A percentile compares a stretch with the other conserved stretches of the same genome.
Evolutionary conservation across 495 filamentous ascomycete species (phyloP).

Genomic region (Hypoxylon perforatum): DNA sequence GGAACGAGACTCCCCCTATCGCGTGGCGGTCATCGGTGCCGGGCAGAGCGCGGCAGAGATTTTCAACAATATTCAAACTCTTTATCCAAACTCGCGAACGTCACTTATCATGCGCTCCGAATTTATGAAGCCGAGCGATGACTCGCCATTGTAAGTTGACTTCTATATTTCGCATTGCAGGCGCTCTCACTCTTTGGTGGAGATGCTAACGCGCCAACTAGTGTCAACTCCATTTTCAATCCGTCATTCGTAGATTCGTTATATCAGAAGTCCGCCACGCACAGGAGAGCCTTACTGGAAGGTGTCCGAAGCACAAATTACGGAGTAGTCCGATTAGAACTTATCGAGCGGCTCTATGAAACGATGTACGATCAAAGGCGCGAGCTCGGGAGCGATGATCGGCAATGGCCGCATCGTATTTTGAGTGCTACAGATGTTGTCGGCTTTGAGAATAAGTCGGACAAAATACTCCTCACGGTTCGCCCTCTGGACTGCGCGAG

Average conservation of each 20-base stretch:
- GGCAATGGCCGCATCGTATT: conserved; percentile 83
- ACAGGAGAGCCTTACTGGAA: conserved; percentile 70
- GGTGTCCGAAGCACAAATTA: conserved; percentile 89
- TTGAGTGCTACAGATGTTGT: conserved; percentile 71
- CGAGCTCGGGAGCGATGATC: conserved; percentile 70
- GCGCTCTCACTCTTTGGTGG: neutral
- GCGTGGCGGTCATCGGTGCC: conserved; percentile 84
- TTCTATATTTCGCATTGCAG: too few relatives aligned
- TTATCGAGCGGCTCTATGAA: conserved; percentile 88
- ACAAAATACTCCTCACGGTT: conserved; percentile 53
- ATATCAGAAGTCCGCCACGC: conserved; percentile 69
- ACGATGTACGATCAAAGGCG: conserved; percentile 85
- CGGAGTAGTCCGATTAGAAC: conserved; percentile 85
- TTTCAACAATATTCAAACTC: conserved; percentile 85
- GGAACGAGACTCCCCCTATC: conserved; percentile 67
- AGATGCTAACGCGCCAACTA: conserved; percentile 48
- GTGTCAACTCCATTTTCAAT: conserved; percentile 97
- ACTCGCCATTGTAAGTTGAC: conserved; percentile 88
- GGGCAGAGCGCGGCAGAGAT: conserved; percentile 97
- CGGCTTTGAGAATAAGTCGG: conserved; percentile 62
- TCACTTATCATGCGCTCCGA: conserved; percentile 79
- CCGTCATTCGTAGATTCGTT: conserved; percentile 80
- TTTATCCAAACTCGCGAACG: conserved; percentile 83
- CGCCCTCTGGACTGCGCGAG: conserved; percentile 51
- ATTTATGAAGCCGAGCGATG: conserved; percentile 89